Conservation (phyloP, 163 green algal species). For the Chlamydomonas reinhardtii region DNA sequence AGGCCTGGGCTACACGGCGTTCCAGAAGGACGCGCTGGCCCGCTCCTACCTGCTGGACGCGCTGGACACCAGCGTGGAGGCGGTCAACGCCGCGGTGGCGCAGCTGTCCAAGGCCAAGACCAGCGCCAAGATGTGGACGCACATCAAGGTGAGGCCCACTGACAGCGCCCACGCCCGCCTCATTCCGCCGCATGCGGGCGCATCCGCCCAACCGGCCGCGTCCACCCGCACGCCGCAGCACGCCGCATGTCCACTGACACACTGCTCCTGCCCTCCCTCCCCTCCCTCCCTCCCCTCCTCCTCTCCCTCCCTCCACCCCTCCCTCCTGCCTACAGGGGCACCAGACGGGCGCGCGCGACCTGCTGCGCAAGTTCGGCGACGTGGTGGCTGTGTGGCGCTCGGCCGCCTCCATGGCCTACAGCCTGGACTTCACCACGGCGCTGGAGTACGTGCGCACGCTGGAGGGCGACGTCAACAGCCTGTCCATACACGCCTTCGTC, state of each 20-base stretch:
- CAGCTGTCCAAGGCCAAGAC: constrained; percentile 36
- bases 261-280: too few relatives aligned
- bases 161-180: too few relatives aligned
- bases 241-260: too few relatives aligned
- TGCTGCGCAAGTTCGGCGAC: constrained; percentile 41
- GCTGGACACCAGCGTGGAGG: constrained; percentile 62
- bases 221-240: too few relatives aligned
- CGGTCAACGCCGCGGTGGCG: constrained; percentile 62
- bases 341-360: background rate
- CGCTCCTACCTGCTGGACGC: constrained; percentile 69
- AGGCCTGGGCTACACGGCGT: constrained; percentile 27
- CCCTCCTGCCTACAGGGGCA: background rate
- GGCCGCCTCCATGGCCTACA: background rate
- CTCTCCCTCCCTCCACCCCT: background rate
- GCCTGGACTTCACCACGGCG: constrained; percentile 24
- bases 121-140: constrained; percentile 18
- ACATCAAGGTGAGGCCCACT: constrained; percentile 38
- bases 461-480: constrained; percentile 5
- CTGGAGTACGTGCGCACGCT: constrained; percentile 20
- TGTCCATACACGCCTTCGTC: background rate
- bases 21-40: constrained; percentile 54
- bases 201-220: too few relatives aligned
- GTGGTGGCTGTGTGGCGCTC: constrained; percentile 41
- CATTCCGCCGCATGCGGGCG: background rate
- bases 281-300: background rate